Evolutionary conservation across 2,329 filamentous ascomycete species (phyloP), one percentile per base, ranked within the genome.

Genomic region (Talaromyces albobiverticillius): DNA sequence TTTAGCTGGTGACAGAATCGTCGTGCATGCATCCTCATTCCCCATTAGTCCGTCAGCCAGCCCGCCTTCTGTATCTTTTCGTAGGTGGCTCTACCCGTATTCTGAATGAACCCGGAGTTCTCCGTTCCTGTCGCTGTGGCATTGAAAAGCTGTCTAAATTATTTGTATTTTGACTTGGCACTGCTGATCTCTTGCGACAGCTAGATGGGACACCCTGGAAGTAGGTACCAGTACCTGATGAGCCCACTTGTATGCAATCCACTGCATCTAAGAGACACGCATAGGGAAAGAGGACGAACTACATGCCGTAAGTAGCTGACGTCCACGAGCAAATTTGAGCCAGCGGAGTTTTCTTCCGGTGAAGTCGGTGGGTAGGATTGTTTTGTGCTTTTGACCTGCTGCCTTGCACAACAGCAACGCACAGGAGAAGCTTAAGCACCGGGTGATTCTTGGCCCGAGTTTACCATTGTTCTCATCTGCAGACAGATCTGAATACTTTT

Each of bases 121-220:
- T 36, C 47, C 47, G 47, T n/a, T n/a, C n/a, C n/a, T 41, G 31
- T 31, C 22, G 34, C 41, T 34, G 18, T 49, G 10, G 20, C 46
- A 49, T 29, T 13, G 23, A 25, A 36, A 31, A 23, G 46, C 31
- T 41, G 34, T 14, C 34, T 38, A 31, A 23, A 29, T 40, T 23
- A 38, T 50, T 16, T 29, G 26, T 40, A 23, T 48, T 29, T 9
- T 45, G 46, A 22, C 34, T 9, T 29, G 23, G 47, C 32, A 6
- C 14, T 22, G 47, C 18, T 42, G 47, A 42, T 34, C 25, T 42
- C 16, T 16, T 23, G 38, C 10, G 8, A 49, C 23, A 10, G 23
- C 25, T 23, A 48, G 22, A 14, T 8, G 31, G 31, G 6, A 22
- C 6, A 40, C 36, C 16, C n/a, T 20, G 36, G 18, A 9, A 22